Base-by-base conservation (phyloP, 2,329 filamentous ascomycete genomes). In the Calonectria multiphialidica region DNA sequence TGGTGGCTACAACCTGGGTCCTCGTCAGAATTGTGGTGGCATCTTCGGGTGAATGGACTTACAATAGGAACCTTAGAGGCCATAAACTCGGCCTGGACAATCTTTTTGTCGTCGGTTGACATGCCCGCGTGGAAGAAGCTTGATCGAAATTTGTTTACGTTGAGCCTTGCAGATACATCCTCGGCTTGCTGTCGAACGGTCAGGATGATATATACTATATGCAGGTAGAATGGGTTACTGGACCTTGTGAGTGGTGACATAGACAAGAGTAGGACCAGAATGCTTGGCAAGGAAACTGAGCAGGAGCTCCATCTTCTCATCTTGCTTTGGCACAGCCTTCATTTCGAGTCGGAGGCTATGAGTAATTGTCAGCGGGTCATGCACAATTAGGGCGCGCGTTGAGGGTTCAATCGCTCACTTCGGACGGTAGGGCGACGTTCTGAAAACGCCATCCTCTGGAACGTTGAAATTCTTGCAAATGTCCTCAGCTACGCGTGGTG, bases 221-320 rank as follows among this genome's bases (percentile, higher is more conserved):
- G 2, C 3, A 37, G 23, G 30, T 13, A 2, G 12, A 21, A 2
- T 5, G 8, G 3, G 2, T 9, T 2, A 21, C 35, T 70, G 1
- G 66, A 82, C 83, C 74, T 86, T 87, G 70, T 92, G 90, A 0
- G 88, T 78, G 0, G 90, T 91, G 1, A 92, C 89, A 67, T 93
- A 93, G 15, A 93, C 84, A 25, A 93, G 88, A 0, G 89, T 89
- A 2, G 90, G 84, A 0, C 91, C 91, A 1, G 85, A 82, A 68
- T 92, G 84, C 0, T 83, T 74, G 37, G 81, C 81, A 10, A 93
- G 81, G 71, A 91, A 92, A 0, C 80, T 71, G 40, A 86, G 84
- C 13, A 90, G 78, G 50, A 83, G 82, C 2, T 85, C 82, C 49
- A 85, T 85, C 62, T 89, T 88, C 2, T 88, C 86, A 9, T 85